A percentile compares a stretch with the other conserved stretches of the same genome.
phyloP scores from a whole-genome alignment of 352 stramenopile genomes.

The Phytophthora quininea region DNA sequence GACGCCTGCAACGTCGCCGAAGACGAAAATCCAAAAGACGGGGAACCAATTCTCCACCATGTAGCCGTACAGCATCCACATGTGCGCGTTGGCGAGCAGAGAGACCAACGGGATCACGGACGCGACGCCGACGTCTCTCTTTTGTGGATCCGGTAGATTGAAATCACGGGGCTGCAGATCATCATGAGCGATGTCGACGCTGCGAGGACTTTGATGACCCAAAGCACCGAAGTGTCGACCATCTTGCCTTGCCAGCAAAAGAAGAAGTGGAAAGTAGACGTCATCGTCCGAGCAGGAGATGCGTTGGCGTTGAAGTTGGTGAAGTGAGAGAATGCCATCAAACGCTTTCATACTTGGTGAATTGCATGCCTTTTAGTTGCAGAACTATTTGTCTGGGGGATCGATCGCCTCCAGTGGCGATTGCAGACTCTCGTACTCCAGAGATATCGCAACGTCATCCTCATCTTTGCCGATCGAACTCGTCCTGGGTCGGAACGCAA shows the following conservation, averaged over 20 bases:
- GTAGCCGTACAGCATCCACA: constrained; percentile 54
- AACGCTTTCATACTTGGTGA: too few species aligned
- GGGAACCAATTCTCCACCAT: constrained; percentile 49
- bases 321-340: too few species aligned
- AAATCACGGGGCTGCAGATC: constrained; percentile 43
- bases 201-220: constrained; percentile 32
- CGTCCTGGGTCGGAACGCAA: neutral
- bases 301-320: too few species aligned
- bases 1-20: constrained; percentile 34
- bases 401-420: too few species aligned
- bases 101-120: constrained; percentile 46
- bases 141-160: constrained; percentile 45
- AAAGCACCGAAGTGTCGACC: constrained; percentile 21
- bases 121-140: constrained; percentile 34
- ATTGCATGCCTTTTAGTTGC: too few species aligned
- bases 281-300: neutral
- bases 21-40: constrained; percentile 44
- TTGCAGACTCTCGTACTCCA: too few species aligned
- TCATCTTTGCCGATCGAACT: too few species aligned
- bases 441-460: too few species aligned
- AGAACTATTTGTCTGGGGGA: too few species aligned
- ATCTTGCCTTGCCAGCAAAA: constrained; percentile 8
- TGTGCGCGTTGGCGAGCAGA: constrained; percentile 40
- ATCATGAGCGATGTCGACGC: constrained; percentile 39
- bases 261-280: constrained; percentile 9